Evolutionary conservation across 345 rosid species (phyloP), one percentile per base, ranked within the genome.

Genomic region (Salix arbutifolia): DNA sequence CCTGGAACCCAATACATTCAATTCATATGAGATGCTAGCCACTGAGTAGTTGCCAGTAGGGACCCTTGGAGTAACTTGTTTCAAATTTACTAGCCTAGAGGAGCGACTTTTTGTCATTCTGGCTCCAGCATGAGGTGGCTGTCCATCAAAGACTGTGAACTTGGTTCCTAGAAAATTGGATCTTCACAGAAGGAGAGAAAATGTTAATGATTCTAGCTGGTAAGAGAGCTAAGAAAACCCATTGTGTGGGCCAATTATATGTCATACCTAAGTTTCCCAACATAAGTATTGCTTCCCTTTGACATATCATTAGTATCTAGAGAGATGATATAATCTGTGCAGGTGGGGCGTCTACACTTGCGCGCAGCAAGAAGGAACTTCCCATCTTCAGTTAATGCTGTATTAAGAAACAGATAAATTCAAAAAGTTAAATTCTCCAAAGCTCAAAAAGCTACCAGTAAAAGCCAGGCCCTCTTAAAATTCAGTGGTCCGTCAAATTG

Each of bases 341-440:
- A 81, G 46, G 84, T 81, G 53, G 84, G 72, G 16, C 84, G 81
- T 70, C 81, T 77, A 21, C 69, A 74, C 65, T 77, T 81, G 37
- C 84, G 84, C 30, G 84, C 84, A 74, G 84, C 84, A 56, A 81
- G 78, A 77, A 81, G 81, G 74, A 81, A 76, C 53, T 81, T 81
- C 17, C 84, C 84, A 3, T 77, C 73, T 18, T 77, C 84, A 18
- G 81, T 30, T 35, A 81, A 52, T 44, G 81, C 84, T 81, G 81
- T 37, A 42, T 69, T 14, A 30, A 40, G 16, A 37, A 69, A 42
- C 23, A 67, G 2, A 62, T 6, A 26, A 77, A 53, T 53, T 65
- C 70, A 46, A 23, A 71, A 60, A 8, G 4, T 31, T 68, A 23
- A 35, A 64, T 62, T 68, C 52, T 7, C 74, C 42, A 67, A 25